Percentiles rank a stretch among this genome's conserved stretches.
Evolutionary conservation across 768 basidiomycete genomes (phyloP).

Genomic region (Kwoniella shandongensis): DNA sequence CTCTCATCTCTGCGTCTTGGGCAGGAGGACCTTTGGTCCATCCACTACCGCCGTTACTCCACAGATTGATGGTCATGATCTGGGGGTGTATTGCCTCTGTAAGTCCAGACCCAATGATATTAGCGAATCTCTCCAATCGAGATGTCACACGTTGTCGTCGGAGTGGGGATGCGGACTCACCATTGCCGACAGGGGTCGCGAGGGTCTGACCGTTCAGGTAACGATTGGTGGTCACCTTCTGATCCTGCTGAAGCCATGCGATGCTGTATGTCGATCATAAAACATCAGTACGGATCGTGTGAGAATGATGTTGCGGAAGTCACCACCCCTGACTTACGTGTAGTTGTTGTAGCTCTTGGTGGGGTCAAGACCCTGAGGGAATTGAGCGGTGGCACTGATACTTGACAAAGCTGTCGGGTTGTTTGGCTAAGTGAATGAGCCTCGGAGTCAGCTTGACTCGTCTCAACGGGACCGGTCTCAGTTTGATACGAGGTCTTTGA

Average conservation of each 20-base stretch:
- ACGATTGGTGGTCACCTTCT: constrained; percentile 7
- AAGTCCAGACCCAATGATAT: background rate
- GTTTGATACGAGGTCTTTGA: too few species aligned
- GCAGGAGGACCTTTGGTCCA: constrained; percentile 3
- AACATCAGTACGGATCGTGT: too few species aligned
- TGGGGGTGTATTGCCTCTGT: constrained; percentile 8
- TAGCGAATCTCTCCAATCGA: too few species aligned
- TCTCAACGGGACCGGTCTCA: too few species aligned
- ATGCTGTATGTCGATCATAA: background rate
- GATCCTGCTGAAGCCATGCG: constrained; percentile 11
- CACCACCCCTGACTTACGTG: constrained; percentile 1
- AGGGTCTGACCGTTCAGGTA: constrained; percentile 13
- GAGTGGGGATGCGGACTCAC: background rate
- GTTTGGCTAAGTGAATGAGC: too few species aligned
- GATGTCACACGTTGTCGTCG: too few species aligned
- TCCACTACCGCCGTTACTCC: constrained; percentile 7
- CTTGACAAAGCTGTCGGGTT: too few species aligned
- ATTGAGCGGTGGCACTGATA: background rate
- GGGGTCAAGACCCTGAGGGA: constrained; percentile 5
- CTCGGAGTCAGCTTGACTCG: too few species aligned
- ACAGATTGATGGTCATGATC: constrained; percentile 12
- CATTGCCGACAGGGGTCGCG: constrained; percentile 1
- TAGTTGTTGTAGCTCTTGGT: constrained; percentile 10
- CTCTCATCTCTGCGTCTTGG: constrained; percentile 6
- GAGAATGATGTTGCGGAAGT: too few species aligned